Conservation (phyloP, 345 rosid genomes). For the Combretum micranthum region DNA sequence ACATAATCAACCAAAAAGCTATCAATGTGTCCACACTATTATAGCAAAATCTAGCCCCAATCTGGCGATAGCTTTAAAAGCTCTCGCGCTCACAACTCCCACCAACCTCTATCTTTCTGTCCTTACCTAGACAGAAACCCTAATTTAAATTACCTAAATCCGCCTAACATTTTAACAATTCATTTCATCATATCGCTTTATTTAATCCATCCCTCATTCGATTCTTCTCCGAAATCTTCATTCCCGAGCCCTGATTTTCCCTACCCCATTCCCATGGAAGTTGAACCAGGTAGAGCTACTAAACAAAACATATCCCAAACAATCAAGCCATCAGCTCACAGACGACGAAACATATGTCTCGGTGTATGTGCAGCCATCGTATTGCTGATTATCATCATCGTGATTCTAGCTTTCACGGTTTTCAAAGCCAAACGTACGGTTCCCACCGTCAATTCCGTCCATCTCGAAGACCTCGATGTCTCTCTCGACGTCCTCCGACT, state of each 20-base stretch:
- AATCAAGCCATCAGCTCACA: slow-evolving; percentile 1
- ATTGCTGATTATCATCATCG: slow-evolving; percentile 22
- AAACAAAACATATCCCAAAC: neutral
- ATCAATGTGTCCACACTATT: too few relatives aligned
- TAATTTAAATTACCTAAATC: too few relatives aligned
- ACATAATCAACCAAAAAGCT: too few relatives aligned
- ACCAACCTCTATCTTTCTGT: too few relatives aligned
- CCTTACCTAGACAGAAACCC: too few relatives aligned
- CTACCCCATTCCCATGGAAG: slow-evolving; percentile 8
- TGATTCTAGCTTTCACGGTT: slow-evolving; percentile 57
- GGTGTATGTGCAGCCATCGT: slow-evolving; percentile 17
- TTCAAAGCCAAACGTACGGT: slow-evolving; percentile 62
- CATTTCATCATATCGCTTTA: too few relatives aligned
- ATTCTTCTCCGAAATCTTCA: neutral
- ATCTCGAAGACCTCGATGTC: slow-evolving; percentile 24
- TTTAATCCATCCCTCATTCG: too few relatives aligned
- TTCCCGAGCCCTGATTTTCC: too few relatives aligned
- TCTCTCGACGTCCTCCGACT: slow-evolving; percentile 19
- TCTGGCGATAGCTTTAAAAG: too few relatives aligned
- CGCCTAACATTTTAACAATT: too few relatives aligned
- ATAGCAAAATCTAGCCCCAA: too few relatives aligned
- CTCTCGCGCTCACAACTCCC: too few relatives aligned
- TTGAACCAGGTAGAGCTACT: neutral
- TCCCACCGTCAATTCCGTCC: slow-evolving; percentile 36
- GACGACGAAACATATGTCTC: slow-evolving; percentile 34